Conservation (phyloP, 2,329 filamentous ascomycete genomes). For the Chrysoporthe deuterocubensis region DNA sequence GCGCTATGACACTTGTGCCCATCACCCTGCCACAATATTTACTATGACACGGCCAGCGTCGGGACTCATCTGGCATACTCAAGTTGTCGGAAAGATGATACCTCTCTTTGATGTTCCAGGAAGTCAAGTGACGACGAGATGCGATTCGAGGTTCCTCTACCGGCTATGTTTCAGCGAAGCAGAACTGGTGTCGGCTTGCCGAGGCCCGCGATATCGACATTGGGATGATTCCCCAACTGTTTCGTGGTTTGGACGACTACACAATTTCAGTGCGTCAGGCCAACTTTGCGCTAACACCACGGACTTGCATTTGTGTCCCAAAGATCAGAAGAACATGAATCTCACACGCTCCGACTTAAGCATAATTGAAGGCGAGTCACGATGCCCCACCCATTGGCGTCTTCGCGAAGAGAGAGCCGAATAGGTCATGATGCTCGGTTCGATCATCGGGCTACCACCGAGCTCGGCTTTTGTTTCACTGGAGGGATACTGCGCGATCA, state of each 20-base stretch:
- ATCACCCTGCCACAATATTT: not conserved
- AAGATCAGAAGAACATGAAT: not conserved
- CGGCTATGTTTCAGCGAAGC: constrained; percentile 18
- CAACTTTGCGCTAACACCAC: not conserved
- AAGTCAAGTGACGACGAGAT: not conserved
- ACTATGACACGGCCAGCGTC: too few species aligned
- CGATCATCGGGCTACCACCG: not conserved
- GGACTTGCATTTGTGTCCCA: not conserved
- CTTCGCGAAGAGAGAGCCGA: not conserved
- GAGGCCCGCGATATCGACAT: constrained; percentile 21
- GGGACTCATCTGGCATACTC: not conserved
- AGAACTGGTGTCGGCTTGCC: constrained; percentile 23
- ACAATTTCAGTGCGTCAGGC: constrained; percentile 5
- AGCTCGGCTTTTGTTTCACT: too few species aligned
- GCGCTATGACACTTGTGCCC: too few species aligned
- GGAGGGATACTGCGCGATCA: not conserved
- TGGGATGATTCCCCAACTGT: constrained; percentile 24
- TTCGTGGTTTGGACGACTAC: constrained; percentile 24
- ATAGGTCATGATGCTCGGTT: not conserved
- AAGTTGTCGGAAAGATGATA: not conserved
- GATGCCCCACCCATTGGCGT: not conserved
- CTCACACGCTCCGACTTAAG: not conserved
- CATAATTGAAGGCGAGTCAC: not conserved
- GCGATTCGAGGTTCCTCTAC: constrained; percentile 19
- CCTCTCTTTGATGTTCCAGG: too few species aligned